A percentile compares a stretch with the other conserved stretches of the same genome.
Evolutionary conservation across 805 yeast genomes (phyloP).

Genomic region (Citeromyces nyonsensis): DNA sequence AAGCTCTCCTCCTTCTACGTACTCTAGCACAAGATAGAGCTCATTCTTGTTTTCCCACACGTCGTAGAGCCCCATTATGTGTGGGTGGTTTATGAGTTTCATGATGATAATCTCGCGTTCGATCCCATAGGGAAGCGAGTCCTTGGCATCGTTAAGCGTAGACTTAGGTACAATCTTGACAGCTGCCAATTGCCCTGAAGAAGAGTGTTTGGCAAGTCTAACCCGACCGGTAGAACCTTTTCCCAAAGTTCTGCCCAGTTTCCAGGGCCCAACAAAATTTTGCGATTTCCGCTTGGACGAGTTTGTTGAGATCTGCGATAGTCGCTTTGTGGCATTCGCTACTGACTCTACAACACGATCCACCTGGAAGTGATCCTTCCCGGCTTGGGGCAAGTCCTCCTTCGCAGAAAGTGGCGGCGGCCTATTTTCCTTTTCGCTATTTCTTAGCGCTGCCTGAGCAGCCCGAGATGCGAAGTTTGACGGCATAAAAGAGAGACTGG

Average conservation of each 20-base stretch:
- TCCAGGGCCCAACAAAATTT: conserved; percentile 65
- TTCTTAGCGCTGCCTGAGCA: conserved; percentile 14
- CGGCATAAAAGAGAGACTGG: too few relatives aligned
- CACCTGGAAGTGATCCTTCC: conserved; percentile 28
- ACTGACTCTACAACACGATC: conserved; percentile 25
- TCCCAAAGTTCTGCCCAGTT: conserved; percentile 63
- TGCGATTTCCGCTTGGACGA: conserved; percentile 19
- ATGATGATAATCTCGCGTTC: conserved; percentile 77
- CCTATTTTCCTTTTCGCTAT: too few relatives aligned
- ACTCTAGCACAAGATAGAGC: conserved; percentile 77
- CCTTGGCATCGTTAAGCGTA: conserved; percentile 19
- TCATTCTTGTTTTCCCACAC: conserved; percentile 83
- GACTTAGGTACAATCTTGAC: conserved; percentile 71
- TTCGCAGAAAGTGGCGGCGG: too few relatives aligned
- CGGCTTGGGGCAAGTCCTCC: neutral
- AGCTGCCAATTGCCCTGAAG: conserved; percentile 66
- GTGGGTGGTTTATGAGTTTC: conserved; percentile 68
- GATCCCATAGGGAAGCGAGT: conserved; percentile 67
- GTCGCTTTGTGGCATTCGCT: conserved; percentile 18
- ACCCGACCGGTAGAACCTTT: conserved; percentile 78
- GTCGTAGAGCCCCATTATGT: conserved; percentile 65
- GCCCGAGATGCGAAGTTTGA: neutral
- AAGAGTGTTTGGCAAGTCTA: conserved; percentile 51
- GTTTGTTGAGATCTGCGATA: conserved; percentile 22
- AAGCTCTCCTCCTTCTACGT: conserved; percentile 94